Evolutionary conservation across 148 eudicot species (phyloP).

Genomic region (Chenopodium quinoa): DNA sequence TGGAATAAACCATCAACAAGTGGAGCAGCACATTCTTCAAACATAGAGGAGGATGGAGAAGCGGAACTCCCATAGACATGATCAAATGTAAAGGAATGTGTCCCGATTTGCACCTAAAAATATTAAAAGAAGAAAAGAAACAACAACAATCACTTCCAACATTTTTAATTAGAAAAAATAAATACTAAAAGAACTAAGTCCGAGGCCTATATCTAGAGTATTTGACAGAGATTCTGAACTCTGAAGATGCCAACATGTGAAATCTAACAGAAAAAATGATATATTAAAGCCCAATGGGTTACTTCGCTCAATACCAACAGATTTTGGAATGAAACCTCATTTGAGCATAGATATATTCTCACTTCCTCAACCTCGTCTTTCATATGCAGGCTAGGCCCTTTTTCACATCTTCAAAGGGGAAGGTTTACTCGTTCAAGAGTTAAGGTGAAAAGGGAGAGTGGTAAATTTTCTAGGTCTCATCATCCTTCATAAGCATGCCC

Average conservation of each 20-base stretch:
- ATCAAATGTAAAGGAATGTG: slow-evolving; percentile 97
- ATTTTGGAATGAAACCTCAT: background rate
- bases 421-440: background rate
- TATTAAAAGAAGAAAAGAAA: slow-evolving; percentile 4
- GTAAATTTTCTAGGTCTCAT: background rate
- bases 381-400: background rate
- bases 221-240: background rate
- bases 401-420: background rate
- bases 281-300: background rate
- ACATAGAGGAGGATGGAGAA: slow-evolving; percentile 72
- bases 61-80: slow-evolving; percentile 88
- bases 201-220: background rate
- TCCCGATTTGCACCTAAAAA: slow-evolving; percentile 82
- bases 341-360: background rate
- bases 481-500: background rate
- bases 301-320: background rate
- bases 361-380: background rate
- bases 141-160: background rate
- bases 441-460: background rate
- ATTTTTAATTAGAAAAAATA: background rate
- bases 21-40: slow-evolving; percentile 92
- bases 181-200: background rate
- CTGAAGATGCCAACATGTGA: background rate
- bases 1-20: slow-evolving; percentile 95
- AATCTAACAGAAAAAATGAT: background rate